Conservation (phyloP, 2,329 filamentous ascomycete species). For the Alternaria brassicicola region DNA sequence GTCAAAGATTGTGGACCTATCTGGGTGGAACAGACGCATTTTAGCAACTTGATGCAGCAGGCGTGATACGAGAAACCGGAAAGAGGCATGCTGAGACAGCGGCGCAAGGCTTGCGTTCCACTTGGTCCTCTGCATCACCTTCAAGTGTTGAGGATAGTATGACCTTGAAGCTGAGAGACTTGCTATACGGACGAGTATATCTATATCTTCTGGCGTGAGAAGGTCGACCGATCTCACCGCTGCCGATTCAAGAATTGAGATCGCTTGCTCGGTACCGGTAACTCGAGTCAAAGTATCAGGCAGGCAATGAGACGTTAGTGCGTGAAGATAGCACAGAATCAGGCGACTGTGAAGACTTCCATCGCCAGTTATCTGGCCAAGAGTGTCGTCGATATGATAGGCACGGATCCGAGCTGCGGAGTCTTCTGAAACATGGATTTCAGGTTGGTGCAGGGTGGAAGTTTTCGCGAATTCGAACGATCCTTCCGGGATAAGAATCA, state of each 20-base stretch:
- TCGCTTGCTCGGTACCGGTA: constrained; percentile 63
- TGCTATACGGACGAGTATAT: constrained; percentile 35
- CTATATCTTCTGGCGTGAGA: constrained; percentile 35
- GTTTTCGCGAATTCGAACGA: not conserved
- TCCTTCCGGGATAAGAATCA: not conserved
- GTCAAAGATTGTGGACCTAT: not conserved
- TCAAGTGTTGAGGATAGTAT: constrained; percentile 54
- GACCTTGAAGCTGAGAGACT: constrained; percentile 42
- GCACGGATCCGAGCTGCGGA: constrained; percentile 43
- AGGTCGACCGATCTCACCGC: constrained; percentile 56
- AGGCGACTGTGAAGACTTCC: constrained; percentile 61
- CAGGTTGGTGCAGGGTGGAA: constrained; percentile 8
- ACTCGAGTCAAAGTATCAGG: constrained; percentile 56
- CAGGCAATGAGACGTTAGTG: constrained; percentile 59
- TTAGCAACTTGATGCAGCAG: constrained; percentile 34
- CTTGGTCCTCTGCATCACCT: constrained; percentile 51
- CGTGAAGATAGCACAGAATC: constrained; percentile 59
- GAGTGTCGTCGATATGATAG: constrained; percentile 57
- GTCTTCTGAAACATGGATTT: constrained; percentile 25
- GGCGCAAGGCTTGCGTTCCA: constrained; percentile 52
- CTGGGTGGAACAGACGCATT: constrained; percentile 23
- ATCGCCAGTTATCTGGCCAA: constrained; percentile 60
- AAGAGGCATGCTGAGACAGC: constrained; percentile 39
- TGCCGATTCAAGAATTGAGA: constrained; percentile 58
- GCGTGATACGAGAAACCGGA: constrained; percentile 24